Evolutionary conservation across 2,329 filamentous ascomycete genomes (phyloP).

Genomic region (Clonostachys solani): DNA sequence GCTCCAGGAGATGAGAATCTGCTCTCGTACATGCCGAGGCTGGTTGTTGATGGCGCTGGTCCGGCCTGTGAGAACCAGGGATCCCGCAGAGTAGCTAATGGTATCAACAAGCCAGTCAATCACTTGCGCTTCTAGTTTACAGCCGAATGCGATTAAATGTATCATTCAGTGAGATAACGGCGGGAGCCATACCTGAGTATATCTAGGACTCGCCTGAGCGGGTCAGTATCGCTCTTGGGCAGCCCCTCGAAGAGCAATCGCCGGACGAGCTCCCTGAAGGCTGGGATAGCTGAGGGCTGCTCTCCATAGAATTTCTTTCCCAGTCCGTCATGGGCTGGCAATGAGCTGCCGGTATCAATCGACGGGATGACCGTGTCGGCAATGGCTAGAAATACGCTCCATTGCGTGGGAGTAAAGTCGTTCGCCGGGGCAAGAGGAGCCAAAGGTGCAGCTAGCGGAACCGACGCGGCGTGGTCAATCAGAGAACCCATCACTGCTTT

Average conservation of each 20-base stretch:
- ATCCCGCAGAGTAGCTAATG: neutral
- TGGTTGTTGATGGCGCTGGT: neutral
- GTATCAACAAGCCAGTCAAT: neutral
- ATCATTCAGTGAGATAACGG: too few species aligned
- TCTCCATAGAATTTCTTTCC: neutral
- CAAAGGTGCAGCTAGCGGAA: too few species aligned
- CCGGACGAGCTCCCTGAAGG: neutral
- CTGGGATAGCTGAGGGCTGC: neutral
- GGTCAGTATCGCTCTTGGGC: neutral
- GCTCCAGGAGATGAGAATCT: neutral
- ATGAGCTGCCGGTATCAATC: too few species aligned
- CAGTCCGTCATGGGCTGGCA: too few species aligned
- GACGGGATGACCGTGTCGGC: too few species aligned
- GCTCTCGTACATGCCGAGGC: neutral
- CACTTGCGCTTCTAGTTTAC: too few species aligned
- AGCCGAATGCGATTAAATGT: too few species aligned
- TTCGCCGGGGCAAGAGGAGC: too few species aligned
- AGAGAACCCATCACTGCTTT: too few species aligned
- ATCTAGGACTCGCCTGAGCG: neutral
- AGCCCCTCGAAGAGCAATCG: neutral
- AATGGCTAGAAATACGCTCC: too few species aligned
- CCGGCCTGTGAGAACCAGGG: neutral
- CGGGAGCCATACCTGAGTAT: neutral
- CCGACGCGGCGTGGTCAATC: too few species aligned
- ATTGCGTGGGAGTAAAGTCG: too few species aligned